A percentile compares a stretch with the other conserved stretches of the same genome.
These are phyloP conservation scores for Candida gigantensis DNA, from an alignment of 1,139 yeast species.

Conservation along the genomic window DNA sequence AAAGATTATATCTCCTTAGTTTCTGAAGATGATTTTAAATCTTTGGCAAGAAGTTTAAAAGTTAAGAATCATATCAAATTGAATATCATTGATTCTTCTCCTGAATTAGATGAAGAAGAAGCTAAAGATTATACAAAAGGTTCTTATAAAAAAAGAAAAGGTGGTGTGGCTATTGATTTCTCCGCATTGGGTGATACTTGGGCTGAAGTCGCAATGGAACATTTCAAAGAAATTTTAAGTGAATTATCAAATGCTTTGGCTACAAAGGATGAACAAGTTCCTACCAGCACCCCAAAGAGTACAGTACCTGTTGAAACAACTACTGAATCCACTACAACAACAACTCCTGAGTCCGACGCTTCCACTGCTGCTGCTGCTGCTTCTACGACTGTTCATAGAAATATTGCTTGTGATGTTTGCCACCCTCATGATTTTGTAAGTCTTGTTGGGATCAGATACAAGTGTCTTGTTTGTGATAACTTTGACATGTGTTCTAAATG, in stretches of 20 bases:
- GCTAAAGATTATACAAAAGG: neutral
- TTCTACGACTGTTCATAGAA: slow-evolving; percentile 24
- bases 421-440: slow-evolving; percentile 28
- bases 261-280: slow-evolving; percentile 4
- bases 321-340: neutral
- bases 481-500: slow-evolving; percentile 60
- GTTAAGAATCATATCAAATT: slow-evolving; percentile 44
- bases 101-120: slow-evolving; percentile 9
- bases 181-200: slow-evolving; percentile 26
- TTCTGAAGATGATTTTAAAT: slow-evolving; percentile 42
- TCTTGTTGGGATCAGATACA: slow-evolving; percentile 52
- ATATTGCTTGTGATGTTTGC: slow-evolving; percentile 46
- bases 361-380: slow-evolving; percentile 4
- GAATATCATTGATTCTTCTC: slow-evolving; percentile 24
- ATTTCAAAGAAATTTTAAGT: slow-evolving; percentile 22
- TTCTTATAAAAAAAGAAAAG: slow-evolving; percentile 13
- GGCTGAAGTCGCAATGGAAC: slow-evolving; percentile 26
- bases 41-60: slow-evolving; percentile 46
- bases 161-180: slow-evolving; percentile 19
- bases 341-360: neutral
- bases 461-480: slow-evolving; percentile 55
- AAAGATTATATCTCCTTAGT: slow-evolving; percentile 43
- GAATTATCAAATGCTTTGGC: slow-evolving; percentile 13
- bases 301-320: slow-evolving; percentile 1
- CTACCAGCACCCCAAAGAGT: no score